Conservation (phyloP, 139 green algal genomes). For the Coelastrella sp. region DNA sequence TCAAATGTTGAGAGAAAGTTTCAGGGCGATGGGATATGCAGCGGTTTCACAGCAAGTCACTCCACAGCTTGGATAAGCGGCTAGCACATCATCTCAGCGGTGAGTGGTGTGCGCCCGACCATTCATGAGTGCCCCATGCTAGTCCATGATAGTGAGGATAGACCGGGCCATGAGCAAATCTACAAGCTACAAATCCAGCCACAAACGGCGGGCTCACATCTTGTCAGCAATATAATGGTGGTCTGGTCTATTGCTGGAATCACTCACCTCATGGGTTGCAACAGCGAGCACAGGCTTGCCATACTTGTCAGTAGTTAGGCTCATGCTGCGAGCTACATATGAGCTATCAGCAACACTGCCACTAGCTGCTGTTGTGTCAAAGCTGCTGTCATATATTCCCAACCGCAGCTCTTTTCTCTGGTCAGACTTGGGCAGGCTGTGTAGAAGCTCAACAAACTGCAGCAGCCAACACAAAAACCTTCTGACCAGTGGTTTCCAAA, state of each 20-base stretch:
- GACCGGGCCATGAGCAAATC: no score
- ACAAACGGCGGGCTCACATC: no score
- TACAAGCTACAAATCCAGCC: no score
- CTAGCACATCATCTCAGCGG: no score
- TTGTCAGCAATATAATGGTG: neutral
- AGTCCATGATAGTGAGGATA: no score
- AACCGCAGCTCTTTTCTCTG: conserved; percentile 28
- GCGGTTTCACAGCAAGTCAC: no score
- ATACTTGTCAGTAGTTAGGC: neutral
- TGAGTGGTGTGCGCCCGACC: no score
- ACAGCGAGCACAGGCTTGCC: conserved; percentile 12
- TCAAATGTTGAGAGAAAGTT: no score
- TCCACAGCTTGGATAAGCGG: no score
- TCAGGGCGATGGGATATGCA: no score
- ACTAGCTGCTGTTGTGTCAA: neutral
- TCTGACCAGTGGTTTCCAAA: neutral
- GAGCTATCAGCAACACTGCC: neutral
- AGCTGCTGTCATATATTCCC: neutral
- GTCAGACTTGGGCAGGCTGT: conserved; percentile 1
- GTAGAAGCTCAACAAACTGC: conserved; percentile 27
- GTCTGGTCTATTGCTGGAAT: no score
- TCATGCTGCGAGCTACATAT: conserved; percentile 15
- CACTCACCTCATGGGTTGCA: neutral
- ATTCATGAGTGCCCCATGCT: no score
- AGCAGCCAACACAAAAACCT: neutral